Evolutionary conservation across 208 protist species (phyloP), one percentile per base, ranked within the genome.

Genomic region (Leishmania tarentolae): DNA sequence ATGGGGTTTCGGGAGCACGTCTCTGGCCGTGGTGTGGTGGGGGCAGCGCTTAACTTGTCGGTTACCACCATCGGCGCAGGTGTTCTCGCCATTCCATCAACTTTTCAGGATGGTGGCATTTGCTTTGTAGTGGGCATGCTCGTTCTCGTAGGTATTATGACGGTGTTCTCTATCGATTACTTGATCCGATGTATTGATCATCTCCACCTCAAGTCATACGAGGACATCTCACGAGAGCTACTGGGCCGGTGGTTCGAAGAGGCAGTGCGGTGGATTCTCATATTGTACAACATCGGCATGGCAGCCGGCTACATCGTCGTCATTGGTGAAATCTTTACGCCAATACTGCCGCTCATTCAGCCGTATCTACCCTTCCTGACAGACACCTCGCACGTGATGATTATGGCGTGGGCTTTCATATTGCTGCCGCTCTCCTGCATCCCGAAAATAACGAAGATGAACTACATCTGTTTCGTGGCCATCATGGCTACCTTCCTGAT

Each of bases 221-320:
- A 97, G 75, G 93, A 93, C 75, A 93, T 95, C 65, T 87, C 92
- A n/a, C 50, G 87, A 17, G 87, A 91, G 70, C 80, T 95, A n/a
- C 83, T 97, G 17, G 92, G 92, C 28, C 87, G 86, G 31, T 81
- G 79, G 5, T 94, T 87, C 81, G 92, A 94, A 72, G 86, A 94
- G 76, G 72, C 82, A 50, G 87, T 89, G 46, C 90, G 92, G 1
- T 95, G 92, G 92, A 88, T 95, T 77, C 86, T 95, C 42, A 94
- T 95, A 57, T 69, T 91, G 3, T 94, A 93, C 79, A 94, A 80
- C 72, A 70, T 91, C 68, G 92, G 92, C 50, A 92, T 92, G n/a
- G 87, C 90, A 3, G 85, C 88, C 8, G 90, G 92, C 47, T 95
- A 95, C 82, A 91, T 95, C 74, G 90, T 95, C n/a, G 90, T 94